A percentile compares a stretch with the other conserved stretches of the same genome.
phyloP scores from a whole-genome alignment of 192 early-diverging fungal species.

The Gigaspora rosea region DNA sequence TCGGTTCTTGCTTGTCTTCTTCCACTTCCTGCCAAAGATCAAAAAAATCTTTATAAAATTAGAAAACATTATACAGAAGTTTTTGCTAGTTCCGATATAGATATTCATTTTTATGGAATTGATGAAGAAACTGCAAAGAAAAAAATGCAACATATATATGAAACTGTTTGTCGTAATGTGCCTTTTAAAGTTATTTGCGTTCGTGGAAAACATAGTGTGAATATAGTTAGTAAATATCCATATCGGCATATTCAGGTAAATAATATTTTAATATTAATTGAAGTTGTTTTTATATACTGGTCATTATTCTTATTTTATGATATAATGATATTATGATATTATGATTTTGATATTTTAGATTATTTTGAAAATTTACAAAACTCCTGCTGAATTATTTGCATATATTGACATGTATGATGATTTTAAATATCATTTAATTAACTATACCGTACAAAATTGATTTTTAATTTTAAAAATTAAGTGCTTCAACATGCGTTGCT shows the following conservation, averaged over 20 bases:
- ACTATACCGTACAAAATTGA: too few relatives aligned
- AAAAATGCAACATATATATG: constrained; percentile 43
- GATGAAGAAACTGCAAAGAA: constrained; percentile 44
- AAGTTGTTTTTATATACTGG: too few relatives aligned
- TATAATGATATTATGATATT: too few relatives aligned
- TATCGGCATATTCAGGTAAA: constrained; percentile 20
- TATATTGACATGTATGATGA: too few relatives aligned
- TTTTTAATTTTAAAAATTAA: too few relatives aligned
- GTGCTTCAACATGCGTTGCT: too few relatives aligned
- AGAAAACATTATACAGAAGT: constrained; percentile 5
- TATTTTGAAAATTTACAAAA: too few relatives aligned
- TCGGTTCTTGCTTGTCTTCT: constrained; percentile 5
- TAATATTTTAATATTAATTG: too few relatives aligned
- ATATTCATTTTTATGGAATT: constrained; percentile 48
- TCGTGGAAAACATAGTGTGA: constrained; percentile 6
- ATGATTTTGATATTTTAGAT: too few relatives aligned
- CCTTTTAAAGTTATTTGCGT: constrained; percentile 22
- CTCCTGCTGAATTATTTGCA: too few relatives aligned
- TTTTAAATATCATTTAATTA: too few relatives aligned
- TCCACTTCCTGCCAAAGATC: neutral
- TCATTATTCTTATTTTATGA: too few relatives aligned
- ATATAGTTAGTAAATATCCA: constrained; percentile 25
- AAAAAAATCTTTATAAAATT: neutral
- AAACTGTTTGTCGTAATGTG: constrained; percentile 23
- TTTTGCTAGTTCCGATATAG: constrained; percentile 37